Evolutionary conservation across 305 asterid genomes (phyloP), one percentile per base, ranked within the genome.

Genomic region (Plantago coronopus): DNA sequence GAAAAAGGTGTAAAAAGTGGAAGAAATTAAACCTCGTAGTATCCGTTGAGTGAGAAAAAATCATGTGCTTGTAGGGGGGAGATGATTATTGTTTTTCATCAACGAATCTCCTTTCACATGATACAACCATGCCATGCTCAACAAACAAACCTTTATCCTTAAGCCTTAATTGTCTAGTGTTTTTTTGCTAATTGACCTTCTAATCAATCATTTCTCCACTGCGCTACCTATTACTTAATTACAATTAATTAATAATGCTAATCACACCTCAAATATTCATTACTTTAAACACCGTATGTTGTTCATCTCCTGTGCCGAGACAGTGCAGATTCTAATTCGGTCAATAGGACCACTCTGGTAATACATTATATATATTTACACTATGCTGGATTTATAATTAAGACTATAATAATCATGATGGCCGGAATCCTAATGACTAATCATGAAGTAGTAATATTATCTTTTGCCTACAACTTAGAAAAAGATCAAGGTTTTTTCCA

Each of bases 11-110:
- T 38, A 12, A 15, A 78, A 72, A 68, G 72, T 53, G 22, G 68
- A 62, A 49, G 66, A 54, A 25, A 25, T 25, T 25, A 25, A 82
- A 79, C 85, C 81, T 86, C 82, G 84, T 76, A 66, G 62, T 74
- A 49, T 86, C 85, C 82, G 85, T 70, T 83, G 63, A 69, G 64
- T 64, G 15, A 17, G 53, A 17, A 7, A 48, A 7, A 3, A 7
- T n/a, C n/a, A 31, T 31, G 9, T 3, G 9, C 38, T 3, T 17
- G 51, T 17, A 15, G 6, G 2, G 69, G 62, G 61, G 48, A 62
- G 53, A 22, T 49, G 49, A 62, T 31, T 31, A 31, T 31, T 31
- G 5, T 4, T 31, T 18, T 8, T 0, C 54, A 46, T 59, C 10
- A 17, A 5, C 43, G 8, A 66, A 17, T 65, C 47, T 48, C 67